Conservation (phyloP, 768 basidiomycete genomes). For the Harrya chromipes region DNA sequence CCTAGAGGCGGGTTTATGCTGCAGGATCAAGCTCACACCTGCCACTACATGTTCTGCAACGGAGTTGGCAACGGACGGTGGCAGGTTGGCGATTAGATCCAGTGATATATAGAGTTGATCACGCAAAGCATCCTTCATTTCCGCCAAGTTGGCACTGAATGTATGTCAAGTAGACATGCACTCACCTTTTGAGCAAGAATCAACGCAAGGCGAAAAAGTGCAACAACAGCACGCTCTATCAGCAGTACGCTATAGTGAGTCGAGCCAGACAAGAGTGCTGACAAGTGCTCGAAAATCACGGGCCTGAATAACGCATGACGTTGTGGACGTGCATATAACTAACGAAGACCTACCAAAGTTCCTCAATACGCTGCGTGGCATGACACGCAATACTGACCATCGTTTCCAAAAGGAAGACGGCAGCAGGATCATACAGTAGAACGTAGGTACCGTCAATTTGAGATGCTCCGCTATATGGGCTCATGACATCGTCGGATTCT, state of each 20-base stretch:
- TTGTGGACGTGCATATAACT: background rate
- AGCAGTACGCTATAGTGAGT: slow-evolving; percentile 85
- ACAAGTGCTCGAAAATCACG: slow-evolving; percentile 89
- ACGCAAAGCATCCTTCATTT: slow-evolving; percentile 65
- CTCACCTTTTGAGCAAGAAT: slow-evolving; percentile 77
- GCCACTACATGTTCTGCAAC: slow-evolving; percentile 91
- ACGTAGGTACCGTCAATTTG: slow-evolving; percentile 47
- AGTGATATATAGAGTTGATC: slow-evolving; percentile 96
- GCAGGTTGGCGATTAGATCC: slow-evolving; percentile 82
- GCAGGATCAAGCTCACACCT: slow-evolving; percentile 77
- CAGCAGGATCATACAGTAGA: slow-evolving; percentile 91
- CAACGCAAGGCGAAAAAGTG: slow-evolving; percentile 77
- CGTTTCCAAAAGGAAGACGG: slow-evolving; percentile 90
- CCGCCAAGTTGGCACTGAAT: background rate
- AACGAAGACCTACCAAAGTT: slow-evolving; percentile 68
- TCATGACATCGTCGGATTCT: slow-evolving; percentile 56
- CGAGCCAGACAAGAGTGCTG: slow-evolving; percentile 71
- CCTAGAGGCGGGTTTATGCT: slow-evolving; percentile 72
- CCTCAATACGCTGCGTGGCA: slow-evolving; percentile 73
- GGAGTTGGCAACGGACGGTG: slow-evolving; percentile 68
- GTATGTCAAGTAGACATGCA: background rate
- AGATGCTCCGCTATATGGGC: slow-evolving; percentile 31
- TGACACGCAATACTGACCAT: slow-evolving; percentile 89
- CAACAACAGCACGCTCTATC: slow-evolving; percentile 91
- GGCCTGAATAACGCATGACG: slow-evolving; percentile 58